Evolutionary conservation across 78 protist species (phyloP).

Genomic region (Chrysochromulina tobinii): DNA sequence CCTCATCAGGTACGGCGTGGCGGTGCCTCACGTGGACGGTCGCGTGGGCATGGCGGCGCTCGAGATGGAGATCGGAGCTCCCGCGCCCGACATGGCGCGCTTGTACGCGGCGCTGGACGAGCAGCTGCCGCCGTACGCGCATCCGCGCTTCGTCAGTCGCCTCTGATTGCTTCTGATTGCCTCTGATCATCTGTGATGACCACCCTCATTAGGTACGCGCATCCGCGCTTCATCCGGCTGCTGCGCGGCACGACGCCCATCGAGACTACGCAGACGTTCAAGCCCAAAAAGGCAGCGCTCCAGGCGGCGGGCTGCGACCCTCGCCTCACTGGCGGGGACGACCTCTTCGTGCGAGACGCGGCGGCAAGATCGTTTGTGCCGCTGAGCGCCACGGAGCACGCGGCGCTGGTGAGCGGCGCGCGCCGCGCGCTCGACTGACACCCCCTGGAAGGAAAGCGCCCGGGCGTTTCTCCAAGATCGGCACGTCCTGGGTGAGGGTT

Average conservation of each 20-base stretch:
- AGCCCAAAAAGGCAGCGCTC: slow-evolving; percentile 39
- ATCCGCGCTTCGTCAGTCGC: slow-evolving; percentile 9
- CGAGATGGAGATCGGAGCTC: background rate
- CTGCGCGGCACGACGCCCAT: background rate
- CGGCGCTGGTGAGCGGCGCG: no score
- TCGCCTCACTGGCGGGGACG: no score
- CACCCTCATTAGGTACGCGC: slow-evolving; percentile 4
- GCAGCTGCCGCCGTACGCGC: slow-evolving; percentile 25
- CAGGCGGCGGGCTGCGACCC: background rate
- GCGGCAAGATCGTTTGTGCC: no score
- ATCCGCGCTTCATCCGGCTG: slow-evolving; percentile 14
- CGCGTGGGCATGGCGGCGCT: slow-evolving; percentile 54
- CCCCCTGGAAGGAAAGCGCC: no score
- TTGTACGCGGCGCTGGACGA: background rate
- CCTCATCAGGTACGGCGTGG: no score
- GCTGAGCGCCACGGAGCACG: no score
- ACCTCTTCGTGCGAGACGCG: no score
- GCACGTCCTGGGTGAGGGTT: no score
- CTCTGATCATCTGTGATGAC: no score
- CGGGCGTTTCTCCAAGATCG: no score
- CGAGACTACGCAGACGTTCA: slow-evolving; percentile 62
- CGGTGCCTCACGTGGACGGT: slow-evolving; percentile 28
- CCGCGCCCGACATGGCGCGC: background rate
- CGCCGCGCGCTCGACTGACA: no score
- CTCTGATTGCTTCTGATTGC: no score